Conservation (phyloP, 1,284 basidiomycete genomes). For the Phellopilus nigrolimitatus region DNA sequence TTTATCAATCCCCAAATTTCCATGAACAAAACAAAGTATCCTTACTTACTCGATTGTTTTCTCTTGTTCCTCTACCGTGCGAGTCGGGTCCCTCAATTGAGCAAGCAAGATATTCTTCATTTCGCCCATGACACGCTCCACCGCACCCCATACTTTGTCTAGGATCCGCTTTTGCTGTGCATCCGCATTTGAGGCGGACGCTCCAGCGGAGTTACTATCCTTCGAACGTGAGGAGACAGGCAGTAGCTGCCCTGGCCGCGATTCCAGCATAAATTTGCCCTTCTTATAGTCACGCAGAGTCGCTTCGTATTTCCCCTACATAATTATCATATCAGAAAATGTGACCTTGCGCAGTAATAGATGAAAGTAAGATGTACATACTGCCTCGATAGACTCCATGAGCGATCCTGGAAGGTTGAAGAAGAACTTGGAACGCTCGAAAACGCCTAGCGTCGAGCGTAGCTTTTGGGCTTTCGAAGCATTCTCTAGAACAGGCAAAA, state of each 20-base stretch:
- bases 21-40: too few species aligned
- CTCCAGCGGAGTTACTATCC: slow-evolving; percentile 3
- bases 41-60: slow-evolving; percentile 89
- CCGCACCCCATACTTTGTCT: slow-evolving; percentile 94
- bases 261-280: slow-evolving; percentile 87
- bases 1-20: too few species aligned
- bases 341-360: slow-evolving; percentile 1
- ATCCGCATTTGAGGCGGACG: slow-evolving; percentile 42
- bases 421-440: slow-evolving; percentile 97
- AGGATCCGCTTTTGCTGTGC: slow-evolving; percentile 89
- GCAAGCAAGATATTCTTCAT: slow-evolving; percentile 78
- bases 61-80: slow-evolving; percentile 91
- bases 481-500: slow-evolving; percentile 94
- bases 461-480: slow-evolving; percentile 93
- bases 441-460: slow-evolving; percentile 89
- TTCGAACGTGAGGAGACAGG: slow-evolving; percentile 35
- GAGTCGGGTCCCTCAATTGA: slow-evolving; percentile 73
- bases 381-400: slow-evolving; percentile 86
- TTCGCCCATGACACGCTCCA: slow-evolving; percentile 92
- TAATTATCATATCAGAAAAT: slow-evolving; percentile 9
- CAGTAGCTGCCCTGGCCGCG: slow-evolving; percentile 79
- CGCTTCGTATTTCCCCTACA: slow-evolving; percentile 86
- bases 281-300: slow-evolving; percentile 97
- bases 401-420: slow-evolving; percentile 95
- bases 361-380: slow-evolving; percentile 35